Conservation (phyloP, 2,329 filamentous ascomycete genomes). For the Pseudomassariella vexata region DNA sequence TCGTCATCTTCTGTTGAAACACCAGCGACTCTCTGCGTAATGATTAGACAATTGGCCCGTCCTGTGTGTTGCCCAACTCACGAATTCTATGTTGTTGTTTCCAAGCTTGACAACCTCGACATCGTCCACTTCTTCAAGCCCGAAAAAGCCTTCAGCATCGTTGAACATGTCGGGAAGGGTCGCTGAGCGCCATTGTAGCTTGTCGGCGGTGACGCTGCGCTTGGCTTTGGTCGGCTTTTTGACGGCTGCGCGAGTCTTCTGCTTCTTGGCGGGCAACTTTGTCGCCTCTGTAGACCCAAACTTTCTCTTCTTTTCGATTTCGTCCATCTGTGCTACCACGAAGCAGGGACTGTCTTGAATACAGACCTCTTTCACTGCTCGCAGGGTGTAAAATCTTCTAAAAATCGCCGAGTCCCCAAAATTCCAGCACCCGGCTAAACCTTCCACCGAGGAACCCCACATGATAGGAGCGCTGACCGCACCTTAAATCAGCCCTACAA, state of each 20-base stretch:
- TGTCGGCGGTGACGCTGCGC: conserved; percentile 12
- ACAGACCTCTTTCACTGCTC: too few species aligned
- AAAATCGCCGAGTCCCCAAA: too few species aligned
- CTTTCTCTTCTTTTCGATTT: conserved; percentile 9
- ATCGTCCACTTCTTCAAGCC: conserved; percentile 84
- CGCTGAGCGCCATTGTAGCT: conserved; percentile 51
- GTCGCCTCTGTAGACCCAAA: conserved; percentile 1
- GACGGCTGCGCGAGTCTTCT: conserved; percentile 17
- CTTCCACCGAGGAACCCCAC: background rate
- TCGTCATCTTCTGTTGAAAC: conserved; percentile 21
- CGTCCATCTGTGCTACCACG: conserved; percentile 4
- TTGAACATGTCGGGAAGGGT: conserved; percentile 73
- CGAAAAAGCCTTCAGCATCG: conserved; percentile 91
- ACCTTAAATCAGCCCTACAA: conserved; percentile 23
- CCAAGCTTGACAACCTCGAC: conserved; percentile 75
- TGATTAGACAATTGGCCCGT: conserved; percentile 11
- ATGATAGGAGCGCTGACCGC: conserved; percentile 17
- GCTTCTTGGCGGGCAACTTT: conserved; percentile 8
- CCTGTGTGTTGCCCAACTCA: conserved; percentile 21
- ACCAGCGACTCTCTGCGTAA: conserved; percentile 16
- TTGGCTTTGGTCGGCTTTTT: conserved; percentile 16
- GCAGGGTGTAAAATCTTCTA: too few species aligned
- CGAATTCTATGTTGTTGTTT: conserved; percentile 48
- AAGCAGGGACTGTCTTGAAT: conserved; percentile 3
- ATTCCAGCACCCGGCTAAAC: conserved; percentile 1